These are phyloP conservation scores for Aurantiochytrium sp. DNA, from an alignment of 108 stramenopile genomes.

Conservation along the genomic window DNA sequence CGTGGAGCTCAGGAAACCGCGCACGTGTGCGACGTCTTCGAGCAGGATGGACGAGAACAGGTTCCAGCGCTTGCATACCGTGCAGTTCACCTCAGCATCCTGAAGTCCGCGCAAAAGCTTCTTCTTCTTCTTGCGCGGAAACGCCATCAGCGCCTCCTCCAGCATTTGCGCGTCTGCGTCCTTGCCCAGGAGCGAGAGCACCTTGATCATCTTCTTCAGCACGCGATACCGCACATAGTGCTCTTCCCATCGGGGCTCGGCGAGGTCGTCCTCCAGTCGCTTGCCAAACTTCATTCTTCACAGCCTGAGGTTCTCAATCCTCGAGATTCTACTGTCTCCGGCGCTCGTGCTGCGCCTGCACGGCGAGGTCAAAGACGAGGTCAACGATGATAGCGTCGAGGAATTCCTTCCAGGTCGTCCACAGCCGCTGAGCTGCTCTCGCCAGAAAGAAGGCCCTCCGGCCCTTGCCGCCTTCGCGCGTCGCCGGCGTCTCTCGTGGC, in stretches of 20 bases:
- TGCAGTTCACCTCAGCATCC: neutral
- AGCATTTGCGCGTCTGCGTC: neutral
- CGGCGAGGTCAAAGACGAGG: no score
- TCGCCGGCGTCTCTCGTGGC: no score
- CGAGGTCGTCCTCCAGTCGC: neutral
- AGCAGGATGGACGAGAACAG: neutral
- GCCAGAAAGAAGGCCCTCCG: no score
- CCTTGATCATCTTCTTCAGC: constrained; percentile 32
- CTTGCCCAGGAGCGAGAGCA: constrained; percentile 20
- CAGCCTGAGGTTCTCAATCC: neutral
- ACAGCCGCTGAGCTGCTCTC: no score
- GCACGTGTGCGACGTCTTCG: constrained; percentile 18
- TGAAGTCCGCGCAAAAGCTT: neutral
- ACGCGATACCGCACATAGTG: constrained; percentile 12
- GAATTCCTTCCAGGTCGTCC: no score
- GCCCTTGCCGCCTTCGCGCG: no score
- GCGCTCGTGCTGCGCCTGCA: no score
- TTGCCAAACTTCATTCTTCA: constrained; percentile 8
- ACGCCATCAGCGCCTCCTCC: neutral
- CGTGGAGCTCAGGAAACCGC: constrained; percentile 22
- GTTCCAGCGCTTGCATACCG: constrained; percentile 9
- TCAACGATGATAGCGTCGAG: no score
- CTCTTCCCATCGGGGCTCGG: neutral
- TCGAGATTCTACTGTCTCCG: neutral
- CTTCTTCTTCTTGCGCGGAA: constrained; percentile 30